Base-by-base conservation (phyloP, 495 filamentous ascomycete genomes). In the Penicillium alfredii region DNA sequence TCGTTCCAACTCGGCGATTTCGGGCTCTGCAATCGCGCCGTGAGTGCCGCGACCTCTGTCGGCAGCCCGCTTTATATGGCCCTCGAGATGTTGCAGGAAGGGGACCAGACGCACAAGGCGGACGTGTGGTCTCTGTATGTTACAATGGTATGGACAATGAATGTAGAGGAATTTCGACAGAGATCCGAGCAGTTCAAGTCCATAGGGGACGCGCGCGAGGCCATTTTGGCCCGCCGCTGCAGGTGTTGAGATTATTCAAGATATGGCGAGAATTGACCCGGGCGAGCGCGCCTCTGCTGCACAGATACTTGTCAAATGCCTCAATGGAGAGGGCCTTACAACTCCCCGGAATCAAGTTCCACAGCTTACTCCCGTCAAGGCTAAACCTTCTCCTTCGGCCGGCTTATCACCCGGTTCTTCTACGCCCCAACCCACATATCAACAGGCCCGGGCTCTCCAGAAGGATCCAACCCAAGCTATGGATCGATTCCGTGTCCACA, bases 101-200 rank as follows among this genome's bases (percentile, higher is more conserved):
- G 27, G 27, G 26, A 5, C 9, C 67, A 69, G 43, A 54, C 58
- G 10, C 31, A 41, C 15, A 63, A 61, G 35, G 40, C 58, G 15
- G 67, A 69, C 33, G 53, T 69, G 8, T 71, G 59, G 62, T 63
- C 60, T 3, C 47, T 69, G 3, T 71, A 62, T 32, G 56, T 66
- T 26, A 71, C 64, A 1, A 42, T 62, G 17, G 38, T 63, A 4
- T 68, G 60, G 60, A 39, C 28, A 30, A 8, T 30, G 14, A 14
- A 30, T 16, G 8, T 30, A 8, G 28, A 30, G 9, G 28, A 14
- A 4, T 30, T 30, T 15, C 28, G 28, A 13, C 9, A 26, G 8
- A 26, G 24, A 8, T 30, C 6, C 12, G 14, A 30, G 28, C 11
- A 30, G n/a, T 30, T 30, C n/a, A 16, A 13, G 28, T 30, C 11